Evolutionary conservation across 1,284 basidiomycete species (phyloP).

Genomic region (Meira nashicola): DNA sequence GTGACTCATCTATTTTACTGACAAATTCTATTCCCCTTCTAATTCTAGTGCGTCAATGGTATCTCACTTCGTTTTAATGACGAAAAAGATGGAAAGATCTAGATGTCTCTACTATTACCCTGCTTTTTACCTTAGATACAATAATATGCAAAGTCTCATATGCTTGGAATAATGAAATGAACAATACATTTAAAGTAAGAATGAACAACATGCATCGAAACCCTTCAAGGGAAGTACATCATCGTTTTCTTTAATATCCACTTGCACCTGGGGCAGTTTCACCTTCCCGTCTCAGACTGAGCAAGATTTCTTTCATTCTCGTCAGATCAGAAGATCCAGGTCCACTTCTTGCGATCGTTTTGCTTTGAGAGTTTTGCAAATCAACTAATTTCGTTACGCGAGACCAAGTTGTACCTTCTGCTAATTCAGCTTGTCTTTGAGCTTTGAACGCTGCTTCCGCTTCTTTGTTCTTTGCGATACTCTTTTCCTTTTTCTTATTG

Average conservation of each 20-base stretch:
- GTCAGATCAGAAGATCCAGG: constrained; percentile 82
- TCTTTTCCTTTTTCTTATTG: constrained; percentile 82
- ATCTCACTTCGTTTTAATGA: constrained; percentile 14
- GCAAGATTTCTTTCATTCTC: constrained; percentile 67
- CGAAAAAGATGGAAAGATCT: constrained; percentile 9
- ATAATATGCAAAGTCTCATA: neutral
- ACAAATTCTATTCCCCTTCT: neutral
- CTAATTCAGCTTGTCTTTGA: constrained; percentile 69
- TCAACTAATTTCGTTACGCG: constrained; percentile 82
- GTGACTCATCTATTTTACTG: neutral
- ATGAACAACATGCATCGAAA: too few relatives aligned
- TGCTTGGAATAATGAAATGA: too few relatives aligned
- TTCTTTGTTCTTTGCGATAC: constrained; percentile 95
- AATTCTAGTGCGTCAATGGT: constrained; percentile 11
- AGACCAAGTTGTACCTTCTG: constrained; percentile 91
- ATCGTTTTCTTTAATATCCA: constrained; percentile 4
- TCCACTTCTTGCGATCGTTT: constrained; percentile 81
- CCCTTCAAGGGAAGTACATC: too few relatives aligned
- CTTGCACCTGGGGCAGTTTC: constrained; percentile 10
- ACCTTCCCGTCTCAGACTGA: constrained; percentile 14
- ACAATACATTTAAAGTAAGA: too few relatives aligned
- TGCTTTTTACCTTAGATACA: neutral
- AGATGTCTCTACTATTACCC: neutral
- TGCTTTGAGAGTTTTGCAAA: constrained; percentile 88
- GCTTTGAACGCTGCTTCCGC: constrained; percentile 77